phyloP scores from a whole-genome alignment of 495 filamentous ascomycete genomes.

The Thermothielavioides terrestris region DNA sequence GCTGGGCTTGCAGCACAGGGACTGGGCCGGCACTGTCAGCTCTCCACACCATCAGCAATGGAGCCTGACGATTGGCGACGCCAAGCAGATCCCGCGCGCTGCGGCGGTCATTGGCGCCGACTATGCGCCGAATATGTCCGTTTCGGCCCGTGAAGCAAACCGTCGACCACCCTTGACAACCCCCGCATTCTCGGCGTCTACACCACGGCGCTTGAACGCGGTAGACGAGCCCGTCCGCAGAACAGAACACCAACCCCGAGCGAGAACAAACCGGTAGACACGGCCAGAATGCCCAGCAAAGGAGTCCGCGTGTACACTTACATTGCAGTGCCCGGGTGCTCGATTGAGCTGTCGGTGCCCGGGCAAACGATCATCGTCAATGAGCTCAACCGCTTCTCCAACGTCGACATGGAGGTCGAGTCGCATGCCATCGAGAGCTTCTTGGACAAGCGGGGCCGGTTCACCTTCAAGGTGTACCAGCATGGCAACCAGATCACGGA shows the following conservation, averaged over 20 bases:
- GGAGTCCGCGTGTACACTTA: slow-evolving; percentile 42
- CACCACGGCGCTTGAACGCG: background rate
- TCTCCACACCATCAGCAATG: background rate
- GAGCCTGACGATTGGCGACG: background rate
- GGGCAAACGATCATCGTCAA: slow-evolving; percentile 25
- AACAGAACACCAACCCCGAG: background rate
- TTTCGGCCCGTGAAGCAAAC: background rate
- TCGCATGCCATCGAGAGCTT: slow-evolving; percentile 31
- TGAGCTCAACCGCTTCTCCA: slow-evolving; percentile 28
- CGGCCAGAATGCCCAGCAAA: slow-evolving; percentile 43
- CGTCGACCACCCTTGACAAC: background rate
- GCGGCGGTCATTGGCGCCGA: slow-evolving; percentile 1
- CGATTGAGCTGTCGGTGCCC: slow-evolving; percentile 41
- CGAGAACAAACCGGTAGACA: background rate
- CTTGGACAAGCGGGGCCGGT: slow-evolving; percentile 40
- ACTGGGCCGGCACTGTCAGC: background rate
- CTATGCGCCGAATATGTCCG: background rate
- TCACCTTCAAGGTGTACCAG: slow-evolving; percentile 38
- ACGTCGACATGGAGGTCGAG: slow-evolving; percentile 41
- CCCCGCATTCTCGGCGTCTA: background rate
- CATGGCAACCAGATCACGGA: slow-evolving; percentile 30
- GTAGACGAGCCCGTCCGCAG: background rate
- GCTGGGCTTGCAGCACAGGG: background rate
- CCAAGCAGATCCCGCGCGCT: background rate
- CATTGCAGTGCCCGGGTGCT: slow-evolving; percentile 35